Conservation (phyloP, 2,329 filamentous ascomycete species). For the Aspergillus aculeatinus region DNA sequence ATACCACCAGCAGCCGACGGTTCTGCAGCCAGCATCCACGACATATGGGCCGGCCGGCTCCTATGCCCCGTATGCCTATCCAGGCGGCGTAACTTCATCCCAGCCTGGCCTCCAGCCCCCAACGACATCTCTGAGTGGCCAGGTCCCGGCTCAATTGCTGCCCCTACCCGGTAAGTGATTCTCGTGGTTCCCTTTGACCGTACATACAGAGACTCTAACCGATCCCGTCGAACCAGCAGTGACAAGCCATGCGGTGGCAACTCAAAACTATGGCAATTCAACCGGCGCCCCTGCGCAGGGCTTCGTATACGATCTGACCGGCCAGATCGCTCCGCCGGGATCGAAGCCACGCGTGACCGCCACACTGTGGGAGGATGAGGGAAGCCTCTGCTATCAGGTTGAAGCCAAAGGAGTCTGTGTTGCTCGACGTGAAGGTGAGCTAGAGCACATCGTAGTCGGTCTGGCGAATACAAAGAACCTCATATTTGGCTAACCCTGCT, state of each 20-base stretch:
- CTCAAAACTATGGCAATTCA: slow-evolving; percentile 41
- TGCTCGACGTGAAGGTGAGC: slow-evolving; percentile 80
- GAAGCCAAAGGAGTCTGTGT: slow-evolving; percentile 96
- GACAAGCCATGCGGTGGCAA: slow-evolving; percentile 33
- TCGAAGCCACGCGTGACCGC: slow-evolving; percentile 97
- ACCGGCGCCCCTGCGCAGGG: slow-evolving; percentile 45
- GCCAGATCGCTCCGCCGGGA: slow-evolving; percentile 84
- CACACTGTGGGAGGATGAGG: slow-evolving; percentile 97
- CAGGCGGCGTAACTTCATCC: slow-evolving; percentile 78
- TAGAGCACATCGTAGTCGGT: not conserved
- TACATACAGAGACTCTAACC: slow-evolving; percentile 4
- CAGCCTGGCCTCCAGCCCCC: slow-evolving; percentile 66
- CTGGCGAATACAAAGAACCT: not conserved
- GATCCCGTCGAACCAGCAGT: slow-evolving; percentile 29
- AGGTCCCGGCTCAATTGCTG: slow-evolving; percentile 68
- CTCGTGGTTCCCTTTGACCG: not conserved
- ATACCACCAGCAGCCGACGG: slow-evolving; percentile 67
- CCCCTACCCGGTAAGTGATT: slow-evolving; percentile 57
- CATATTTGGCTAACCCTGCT: not conserved
- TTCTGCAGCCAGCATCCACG: slow-evolving; percentile 69
- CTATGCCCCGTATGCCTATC: slow-evolving; percentile 71
- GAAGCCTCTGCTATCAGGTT: slow-evolving; percentile 95
- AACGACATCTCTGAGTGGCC: slow-evolving; percentile 66
- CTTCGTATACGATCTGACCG: slow-evolving; percentile 75
- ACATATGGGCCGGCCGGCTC: slow-evolving; percentile 64